phyloP scores from a whole-genome alignment of 768 basidiomycete species.

The Rhodotorula paludigena region DNA sequence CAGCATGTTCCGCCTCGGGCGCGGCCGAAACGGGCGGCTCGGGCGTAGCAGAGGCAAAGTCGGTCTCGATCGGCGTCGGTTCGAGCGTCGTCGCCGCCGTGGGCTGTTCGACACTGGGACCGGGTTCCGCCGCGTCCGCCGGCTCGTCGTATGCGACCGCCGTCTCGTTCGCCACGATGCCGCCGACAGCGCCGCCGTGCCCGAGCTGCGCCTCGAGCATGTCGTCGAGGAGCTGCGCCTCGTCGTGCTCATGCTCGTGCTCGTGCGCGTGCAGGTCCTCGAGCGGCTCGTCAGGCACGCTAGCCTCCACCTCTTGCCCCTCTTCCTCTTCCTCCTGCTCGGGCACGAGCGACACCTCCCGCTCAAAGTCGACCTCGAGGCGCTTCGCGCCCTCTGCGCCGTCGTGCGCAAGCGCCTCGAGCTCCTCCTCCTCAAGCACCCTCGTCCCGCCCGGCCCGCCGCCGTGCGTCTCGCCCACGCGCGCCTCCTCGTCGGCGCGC shows the following conservation, averaged over 20 bases:
- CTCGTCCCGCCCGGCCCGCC: not conserved
- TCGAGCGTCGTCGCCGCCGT: not conserved
- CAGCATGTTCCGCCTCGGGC: no score
- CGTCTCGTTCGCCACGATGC: not conserved
- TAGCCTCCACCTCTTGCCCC: no score
- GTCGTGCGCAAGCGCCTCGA: not conserved
- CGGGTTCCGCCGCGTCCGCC: no score
- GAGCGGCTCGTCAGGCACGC: no score
- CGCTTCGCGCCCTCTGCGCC: not conserved
- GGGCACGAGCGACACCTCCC: not conserved
- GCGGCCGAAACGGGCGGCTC: not conserved
- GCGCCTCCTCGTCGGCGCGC: not conserved
- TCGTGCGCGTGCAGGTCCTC: not conserved
- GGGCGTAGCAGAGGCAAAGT: not conserved
- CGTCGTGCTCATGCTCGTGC: not conserved
- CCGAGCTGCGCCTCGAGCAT: conserved; percentile 10
- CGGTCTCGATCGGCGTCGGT: no score
- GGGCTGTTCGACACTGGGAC: no score
- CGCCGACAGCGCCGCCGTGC: not conserved
- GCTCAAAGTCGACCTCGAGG: not conserved
- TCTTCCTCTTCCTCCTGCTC: no score
- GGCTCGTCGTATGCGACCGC: not conserved
- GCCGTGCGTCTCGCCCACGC: not conserved
- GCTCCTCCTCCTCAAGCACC: not conserved
- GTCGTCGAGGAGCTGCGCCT: conserved; percentile 6